Base-by-base conservation (phyloP, 495 filamentous ascomycete genomes). In the Trichoderma parareesei region DNA sequence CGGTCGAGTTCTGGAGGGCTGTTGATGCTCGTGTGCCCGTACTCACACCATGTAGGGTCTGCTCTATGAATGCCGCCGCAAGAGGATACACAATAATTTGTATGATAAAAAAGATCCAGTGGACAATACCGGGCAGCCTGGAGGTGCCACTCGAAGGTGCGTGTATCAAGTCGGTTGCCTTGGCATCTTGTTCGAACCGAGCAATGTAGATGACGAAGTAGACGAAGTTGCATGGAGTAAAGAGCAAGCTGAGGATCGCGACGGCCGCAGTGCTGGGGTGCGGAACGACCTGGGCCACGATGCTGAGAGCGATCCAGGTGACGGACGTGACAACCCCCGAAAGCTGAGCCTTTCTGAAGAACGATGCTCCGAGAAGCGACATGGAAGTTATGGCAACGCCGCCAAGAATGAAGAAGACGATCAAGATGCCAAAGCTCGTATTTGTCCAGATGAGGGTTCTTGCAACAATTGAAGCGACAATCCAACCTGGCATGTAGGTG, bases 271-370 rank as follows among this genome's bases (percentile, higher is more conserved):
- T 81, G n/a, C 69, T 76, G 8, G 68, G 61, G 13, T 40, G 27
- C 20, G 14, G 10, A 10, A 60, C 42, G 14, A 88, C 77, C 69
- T 88, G 86, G 5, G 85, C 81, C 3, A 84, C 67, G 18, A 90
- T 77, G 8, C 83, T 86, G 0, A 89, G 71, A 14, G 84, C 68
- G 27, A 89, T 74, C 16, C 82, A 79, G 53, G 82, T 73, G 37
- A 90, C 78, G 10, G 82, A 79, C 10, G 79, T 72, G 5, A 79
- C 77, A 65, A 88, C 86, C 46, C 86, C 86, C 4, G 82, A 85
- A 33, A 90, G 77, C 69, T 89, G 86, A 7, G 87, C 82, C 67
- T 82, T 84, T 65, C 81, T 85, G 71, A 90, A 90, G 70, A 89
- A 87, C 4, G 84, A 73, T 2, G 82, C 84, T 2, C 81, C 81